Base-by-base conservation (phyloP, 2,329 filamentous ascomycete species). In the Aspergillus ibericus region DNA sequence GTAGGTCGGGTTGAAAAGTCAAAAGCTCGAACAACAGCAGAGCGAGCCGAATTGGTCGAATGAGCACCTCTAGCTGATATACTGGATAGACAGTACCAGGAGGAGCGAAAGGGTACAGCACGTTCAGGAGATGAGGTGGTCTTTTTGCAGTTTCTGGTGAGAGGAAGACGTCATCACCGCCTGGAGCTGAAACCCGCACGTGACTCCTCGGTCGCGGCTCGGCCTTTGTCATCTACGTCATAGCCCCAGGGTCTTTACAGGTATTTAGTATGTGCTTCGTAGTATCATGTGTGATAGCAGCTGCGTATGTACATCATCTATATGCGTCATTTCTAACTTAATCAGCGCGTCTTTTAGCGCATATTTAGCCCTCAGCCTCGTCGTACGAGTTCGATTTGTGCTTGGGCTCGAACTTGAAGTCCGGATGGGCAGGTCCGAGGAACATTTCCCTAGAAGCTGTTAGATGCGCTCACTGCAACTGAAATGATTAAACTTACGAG, bases 381-480 rank as follows among this genome's bases (percentile, higher is more conserved):
- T 93, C 90, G 72, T 96, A 96, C 54, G 88, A 85, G 72, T 96
- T 96, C 48, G 91, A 95, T 81, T 96, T 98, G 81, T 99, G 95
- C 82, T 99, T 99, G 3, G 95, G 95, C 78, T 93, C 87, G 78
- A 98, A 99, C 65, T 89, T 88, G 83, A 98, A 99, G 68, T 91
- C 89, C 38, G 90, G 87, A 66, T 96, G 91, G 6, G 92, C 90
- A 47, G 92, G 92, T 7, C 95, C 95, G 16, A 99, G 83, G 81
- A 96, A 99, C 92, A 99, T 98, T 74, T 99, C 95, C 75, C 93
- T 96, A 60, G 53, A 38, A 34, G 16, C 18, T 15, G 62, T 65
- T 36, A 60, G 56, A 10, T 42, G 18, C 12, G 25, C 49, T 32
- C 20, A 59, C 48, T 10, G 16, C 69, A 56, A 36, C 54, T 55